Conservation (phyloP, 2,329 filamentous ascomycete species). For the Rachicladosporium sp. region DNA sequence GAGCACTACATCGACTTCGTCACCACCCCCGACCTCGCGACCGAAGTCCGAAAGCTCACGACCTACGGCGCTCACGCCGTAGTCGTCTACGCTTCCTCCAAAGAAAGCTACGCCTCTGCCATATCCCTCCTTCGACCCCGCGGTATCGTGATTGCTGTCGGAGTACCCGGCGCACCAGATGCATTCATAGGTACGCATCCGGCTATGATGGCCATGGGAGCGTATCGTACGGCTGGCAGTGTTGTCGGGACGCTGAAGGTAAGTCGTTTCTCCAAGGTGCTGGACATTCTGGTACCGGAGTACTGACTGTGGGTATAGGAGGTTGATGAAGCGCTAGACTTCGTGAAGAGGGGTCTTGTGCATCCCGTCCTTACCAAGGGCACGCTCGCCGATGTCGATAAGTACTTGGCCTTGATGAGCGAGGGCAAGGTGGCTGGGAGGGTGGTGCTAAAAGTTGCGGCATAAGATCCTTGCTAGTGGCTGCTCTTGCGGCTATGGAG, state of each 20-base stretch:
- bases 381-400: slow-evolving; percentile 36
- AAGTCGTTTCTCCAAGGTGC: slow-evolving; percentile 21
- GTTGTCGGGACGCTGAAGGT: slow-evolving; percentile 20
- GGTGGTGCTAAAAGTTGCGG: slow-evolving; percentile 24
- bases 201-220: slow-evolving; percentile 24
- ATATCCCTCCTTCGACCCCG: slow-evolving; percentile 25
- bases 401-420: slow-evolving; percentile 37
- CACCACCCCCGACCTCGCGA: slow-evolving; percentile 25
- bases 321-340: slow-evolving; percentile 34
- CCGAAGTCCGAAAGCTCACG: slow-evolving; percentile 34
- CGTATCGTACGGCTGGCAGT: slow-evolving; percentile 14
- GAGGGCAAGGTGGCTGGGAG: slow-evolving; percentile 40
- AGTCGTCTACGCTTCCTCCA: slow-evolving; percentile 25
- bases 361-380: slow-evolving; percentile 39
- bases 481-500: too few species aligned
- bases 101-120: slow-evolving; percentile 7
- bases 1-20: slow-evolving; percentile 46
- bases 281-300: slow-evolving; percentile 24
- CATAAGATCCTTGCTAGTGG: too few species aligned
- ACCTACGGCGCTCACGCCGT: slow-evolving; percentile 36
- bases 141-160: too few species aligned
- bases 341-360: slow-evolving; percentile 38
- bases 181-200: too few species aligned
- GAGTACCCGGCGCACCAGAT: too few species aligned
- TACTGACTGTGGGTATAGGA: slow-evolving; percentile 34